Conservation (phyloP, 495 filamentous ascomycete species). For the Chaetomium tenue region DNA sequence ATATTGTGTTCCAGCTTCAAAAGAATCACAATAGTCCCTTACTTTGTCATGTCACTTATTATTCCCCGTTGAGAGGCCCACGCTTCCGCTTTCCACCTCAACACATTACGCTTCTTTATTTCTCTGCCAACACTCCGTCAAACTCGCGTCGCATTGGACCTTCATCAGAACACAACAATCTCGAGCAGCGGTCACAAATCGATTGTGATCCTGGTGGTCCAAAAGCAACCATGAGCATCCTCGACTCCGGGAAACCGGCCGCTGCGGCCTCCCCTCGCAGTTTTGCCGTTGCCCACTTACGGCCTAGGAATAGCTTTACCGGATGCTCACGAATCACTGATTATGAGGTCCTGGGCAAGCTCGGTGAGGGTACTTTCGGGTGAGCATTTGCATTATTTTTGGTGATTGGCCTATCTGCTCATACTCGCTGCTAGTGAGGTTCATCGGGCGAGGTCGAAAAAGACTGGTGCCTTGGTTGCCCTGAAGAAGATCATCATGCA, state of each 20-base stretch:
- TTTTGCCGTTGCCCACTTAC: slow-evolving; percentile 47
- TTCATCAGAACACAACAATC: not conserved
- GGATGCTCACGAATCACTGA: slow-evolving; percentile 86
- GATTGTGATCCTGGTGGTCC: not conserved
- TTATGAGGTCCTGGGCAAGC: slow-evolving; percentile 85
- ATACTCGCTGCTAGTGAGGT: slow-evolving; percentile 64
- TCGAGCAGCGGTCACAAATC: not conserved
- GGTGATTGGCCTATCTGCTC: not conserved
- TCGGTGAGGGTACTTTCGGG: slow-evolving; percentile 98
- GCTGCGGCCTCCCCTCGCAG: slow-evolving; percentile 41
- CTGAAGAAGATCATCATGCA: slow-evolving; percentile 95
- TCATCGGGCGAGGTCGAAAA: slow-evolving; percentile 79
- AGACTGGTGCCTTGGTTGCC: slow-evolving; percentile 69
- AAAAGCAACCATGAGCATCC: slow-evolving; percentile 31
- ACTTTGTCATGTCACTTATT: slow-evolving; percentile 22
- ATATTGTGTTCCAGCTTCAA: slow-evolving; percentile 3
- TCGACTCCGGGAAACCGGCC: slow-evolving; percentile 21
- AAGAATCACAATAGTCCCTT: not conserved
- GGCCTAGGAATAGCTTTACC: slow-evolving; percentile 57
- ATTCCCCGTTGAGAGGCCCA: slow-evolving; percentile 26
- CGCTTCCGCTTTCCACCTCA: slow-evolving; percentile 9
- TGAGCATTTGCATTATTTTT: slow-evolving; percentile 36
- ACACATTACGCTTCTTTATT: not conserved
- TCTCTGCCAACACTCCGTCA: not conserved
- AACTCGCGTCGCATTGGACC: not conserved